Evolutionary conservation across 2,329 filamentous ascomycete species (phyloP).

Genomic region (Monilinia aucupariae): DNA sequence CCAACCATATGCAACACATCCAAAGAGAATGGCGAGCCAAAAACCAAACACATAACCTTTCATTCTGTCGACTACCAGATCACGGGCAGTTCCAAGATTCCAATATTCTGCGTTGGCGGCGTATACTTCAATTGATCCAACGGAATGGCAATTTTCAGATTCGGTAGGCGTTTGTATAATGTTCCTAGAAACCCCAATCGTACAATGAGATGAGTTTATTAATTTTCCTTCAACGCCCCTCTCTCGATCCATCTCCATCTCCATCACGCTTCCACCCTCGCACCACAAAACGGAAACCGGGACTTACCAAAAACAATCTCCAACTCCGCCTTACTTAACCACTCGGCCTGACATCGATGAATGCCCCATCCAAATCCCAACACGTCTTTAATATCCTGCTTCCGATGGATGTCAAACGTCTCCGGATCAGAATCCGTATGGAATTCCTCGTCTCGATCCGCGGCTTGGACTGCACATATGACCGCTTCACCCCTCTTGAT

Average conservation of each 20-base stretch:
- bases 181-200: not conserved
- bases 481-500: constrained; percentile 42
- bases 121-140: constrained; percentile 1
- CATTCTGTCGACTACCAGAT: not conserved
- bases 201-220: not conserved
- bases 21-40: no score
- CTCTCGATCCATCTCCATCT: not conserved
- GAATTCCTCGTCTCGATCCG: constrained; percentile 44
- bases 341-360: constrained; percentile 44
- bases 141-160: not conserved
- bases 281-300: not conserved
- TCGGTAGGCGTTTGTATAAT: constrained; percentile 3
- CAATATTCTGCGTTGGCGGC: constrained; percentile 3
- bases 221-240: no score
- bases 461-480: constrained; percentile 44
- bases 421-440: constrained; percentile 37
- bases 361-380: constrained; percentile 44
- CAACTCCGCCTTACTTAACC: constrained; percentile 41
- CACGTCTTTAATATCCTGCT: constrained; percentile 35
- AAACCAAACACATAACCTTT: no score
- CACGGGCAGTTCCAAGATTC: not conserved
- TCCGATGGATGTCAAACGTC: constrained; percentile 42
- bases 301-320: constrained; percentile 41
- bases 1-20: no score
- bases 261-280: not conserved